phyloP scores from a whole-genome alignment of 345 rosid species.

The Sonneratia caseolaris region DNA sequence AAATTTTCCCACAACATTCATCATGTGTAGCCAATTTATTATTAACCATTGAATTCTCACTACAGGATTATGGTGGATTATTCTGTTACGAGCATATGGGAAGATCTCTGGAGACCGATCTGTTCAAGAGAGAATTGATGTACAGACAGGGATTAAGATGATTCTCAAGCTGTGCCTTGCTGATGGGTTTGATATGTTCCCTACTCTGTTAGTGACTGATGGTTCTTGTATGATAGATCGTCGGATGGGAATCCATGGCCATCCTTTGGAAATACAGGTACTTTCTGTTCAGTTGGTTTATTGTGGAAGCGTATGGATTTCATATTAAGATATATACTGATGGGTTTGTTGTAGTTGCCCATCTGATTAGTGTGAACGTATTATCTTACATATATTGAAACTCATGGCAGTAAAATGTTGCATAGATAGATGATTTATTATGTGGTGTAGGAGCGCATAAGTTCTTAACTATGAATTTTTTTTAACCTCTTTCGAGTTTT shows the following conservation, averaged over 20 bases:
- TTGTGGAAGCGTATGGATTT: neutral
- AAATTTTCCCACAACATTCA: neutral
- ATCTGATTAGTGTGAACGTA: neutral
- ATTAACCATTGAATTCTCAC: conserved; percentile 11
- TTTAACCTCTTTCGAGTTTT: neutral
- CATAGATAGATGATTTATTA: neutral
- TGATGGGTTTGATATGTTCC: conserved; percentile 92
- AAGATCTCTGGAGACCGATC: conserved; percentile 81
- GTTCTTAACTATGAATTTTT: neutral
- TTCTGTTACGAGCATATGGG: conserved; percentile 79
- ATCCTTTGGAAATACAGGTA: conserved; percentile 90
- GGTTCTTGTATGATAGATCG: conserved; percentile 97
- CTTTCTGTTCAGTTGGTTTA: neutral
- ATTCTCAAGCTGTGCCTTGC: conserved; percentile 66
- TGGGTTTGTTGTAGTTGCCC: neutral
- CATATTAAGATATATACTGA: neutral
- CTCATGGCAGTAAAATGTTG: neutral
- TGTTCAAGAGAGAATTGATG: conserved; percentile 78
- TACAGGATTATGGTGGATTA: conserved; percentile 95
- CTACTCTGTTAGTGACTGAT: conserved; percentile 80
- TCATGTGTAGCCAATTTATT: neutral
- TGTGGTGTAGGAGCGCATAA: neutral
- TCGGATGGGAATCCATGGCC: conserved; percentile 93
- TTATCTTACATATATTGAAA: neutral
- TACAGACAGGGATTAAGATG: conserved; percentile 91